Base-by-base conservation (phyloP, 2,329 filamentous ascomycete species). In the Trichoderma hamatum region DNA sequence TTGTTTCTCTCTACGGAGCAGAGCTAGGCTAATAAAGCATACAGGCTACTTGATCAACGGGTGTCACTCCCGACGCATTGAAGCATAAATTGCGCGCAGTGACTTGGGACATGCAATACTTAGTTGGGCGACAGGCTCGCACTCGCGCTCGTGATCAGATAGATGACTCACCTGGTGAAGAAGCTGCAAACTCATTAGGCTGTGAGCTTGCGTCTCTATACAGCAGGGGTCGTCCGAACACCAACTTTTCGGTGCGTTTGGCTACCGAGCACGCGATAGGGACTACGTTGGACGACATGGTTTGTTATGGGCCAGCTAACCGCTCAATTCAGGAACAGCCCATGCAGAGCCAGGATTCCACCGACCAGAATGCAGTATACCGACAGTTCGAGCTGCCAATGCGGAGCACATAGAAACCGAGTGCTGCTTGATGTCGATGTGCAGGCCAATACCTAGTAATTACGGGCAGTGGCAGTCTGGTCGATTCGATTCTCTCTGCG, bases 201-300 rank as follows among this genome's bases (percentile, higher is more conserved):
- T 21, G 19, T 49, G n/a, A 49, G 19, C 6, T 7, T 43, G 16
- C 16, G 16, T 1, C 19, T 43, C 19, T n/a, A 43, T n/a, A 10
- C 10, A 43, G 39, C 16, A 43, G 39, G 39, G 39, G 3, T n/a
- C 11, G 5, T 21, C 43, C 43, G n/a, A 49, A 21, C n/a, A 21
- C 7, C 43, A 24, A 13, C n/a, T 24, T 21, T 24, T 24, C n/a
- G 46, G 46, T 13, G 3, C 21, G n/a, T 49, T 49, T 24, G 6
- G 10, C 46, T 49, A 6, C 36, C 63, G 32, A 68, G 58, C 66
- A 68, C 56, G 58, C 56, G 66, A 68, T 68, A 49, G 58, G 54
- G 56, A 30, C 58, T 49, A 26, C 43, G 49, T 24, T 55, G 66
- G 56, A 26, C 56, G 46, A 32, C 46, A 55, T 55, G 21, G 58